Base-by-base conservation (phyloP, 768 basidiomycete species). In the Porpolomopsis calyptriformis region DNA sequence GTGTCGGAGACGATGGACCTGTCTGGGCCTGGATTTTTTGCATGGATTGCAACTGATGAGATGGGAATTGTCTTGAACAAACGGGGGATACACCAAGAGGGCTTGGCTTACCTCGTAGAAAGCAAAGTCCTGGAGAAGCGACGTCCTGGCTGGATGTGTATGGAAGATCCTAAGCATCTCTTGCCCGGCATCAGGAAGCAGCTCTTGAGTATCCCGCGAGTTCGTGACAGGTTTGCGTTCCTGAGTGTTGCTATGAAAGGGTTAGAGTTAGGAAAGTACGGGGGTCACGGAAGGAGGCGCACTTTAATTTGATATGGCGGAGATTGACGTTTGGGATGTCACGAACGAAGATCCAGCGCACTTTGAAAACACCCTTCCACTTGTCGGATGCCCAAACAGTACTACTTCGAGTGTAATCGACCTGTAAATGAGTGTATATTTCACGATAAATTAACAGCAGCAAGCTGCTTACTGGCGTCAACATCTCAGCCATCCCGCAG, bases 371-470 rank as follows among this genome's bases (percentile, higher is more conserved):
- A 19, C 96, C 96, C 64, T 99, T 98, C 96, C 96, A 99, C 62
- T 99, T 99, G 65, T 98, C 93, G 26, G 93, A 93, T 1, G 93
- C 93, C 96, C 96, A 99, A 16, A 99, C 96, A 1, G 85, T 97
- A 51, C 88, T 92, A 60, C 89, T 91, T 48, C 85, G 77, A 4
- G 86, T 85, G 62, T 98, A 93, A 61, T 98, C 94, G 29, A 98
- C 86, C 75, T 82, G 47, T 36, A 50, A 33, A 6, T 19, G 12
- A 31, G 47, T 12, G 43, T 35, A 46, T 29, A 6, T 10, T 49
- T 53, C 42, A 40, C 40, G 23, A 19, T 11, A 19, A 48, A 36
- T 20, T 4, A 42, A 19, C 22, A 34, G 14, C 14, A 20, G 4
- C 29, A 48, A 10, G 6, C 12, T 33, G 61, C 79, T 49, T 57